Percentiles rank a stretch among this genome's conserved stretches.
Conservation (phyloP, 1,284 basidiomycete species). For the Tilletia walkeri region DNA sequence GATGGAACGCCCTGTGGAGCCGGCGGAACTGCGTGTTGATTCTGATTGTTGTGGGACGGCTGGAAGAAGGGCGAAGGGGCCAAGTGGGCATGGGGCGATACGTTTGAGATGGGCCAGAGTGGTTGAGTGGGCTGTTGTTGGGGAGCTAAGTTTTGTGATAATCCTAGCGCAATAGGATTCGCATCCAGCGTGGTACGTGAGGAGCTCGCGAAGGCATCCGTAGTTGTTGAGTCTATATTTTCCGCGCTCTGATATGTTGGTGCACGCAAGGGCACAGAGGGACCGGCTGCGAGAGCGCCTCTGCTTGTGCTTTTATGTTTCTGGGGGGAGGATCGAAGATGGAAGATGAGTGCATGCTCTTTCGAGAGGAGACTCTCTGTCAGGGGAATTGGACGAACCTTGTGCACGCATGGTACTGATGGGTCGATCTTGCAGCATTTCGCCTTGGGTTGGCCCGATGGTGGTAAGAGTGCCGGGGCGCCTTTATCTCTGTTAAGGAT, state of each 20-base stretch:
- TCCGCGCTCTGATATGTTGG: neutral
- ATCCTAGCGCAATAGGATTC: constrained; percentile 28
- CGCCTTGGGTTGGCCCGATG: neutral
- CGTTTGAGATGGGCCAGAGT: constrained; percentile 12
- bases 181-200: constrained; percentile 32
- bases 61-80: neutral
- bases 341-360: no score
- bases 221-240: neutral
- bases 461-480: neutral
- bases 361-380: no score
- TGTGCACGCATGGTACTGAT: constrained; percentile 13
- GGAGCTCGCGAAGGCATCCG: constrained; percentile 34
- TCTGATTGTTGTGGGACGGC: neutral
- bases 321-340: neutral
- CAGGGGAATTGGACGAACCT: neutral
- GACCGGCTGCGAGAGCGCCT: neutral
- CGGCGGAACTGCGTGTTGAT: neutral
- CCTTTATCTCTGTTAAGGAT: constrained; percentile 39
- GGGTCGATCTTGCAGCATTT: constrained; percentile 15
- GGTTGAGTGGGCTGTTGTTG: constrained; percentile 13
- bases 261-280: constrained; percentile 8
- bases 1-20: neutral
- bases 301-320: neutral
- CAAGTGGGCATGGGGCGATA: constrained; percentile 8
- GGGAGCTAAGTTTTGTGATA: constrained; percentile 27